Conservation (phyloP, 768 basidiomycete genomes). For the Phanerochaete carnosa region DNA sequence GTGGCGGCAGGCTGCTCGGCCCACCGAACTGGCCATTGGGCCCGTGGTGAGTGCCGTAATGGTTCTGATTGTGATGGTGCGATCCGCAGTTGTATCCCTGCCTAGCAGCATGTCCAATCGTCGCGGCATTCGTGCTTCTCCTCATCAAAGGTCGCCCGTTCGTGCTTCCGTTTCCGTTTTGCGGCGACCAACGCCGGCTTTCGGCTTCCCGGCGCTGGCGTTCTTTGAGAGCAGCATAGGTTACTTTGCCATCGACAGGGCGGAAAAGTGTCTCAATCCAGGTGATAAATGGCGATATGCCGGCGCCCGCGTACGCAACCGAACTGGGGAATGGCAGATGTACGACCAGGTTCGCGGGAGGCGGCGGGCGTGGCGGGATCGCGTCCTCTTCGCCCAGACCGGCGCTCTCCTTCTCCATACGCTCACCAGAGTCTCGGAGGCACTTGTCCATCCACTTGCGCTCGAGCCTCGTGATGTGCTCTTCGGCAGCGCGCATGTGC, state of each 20-base stretch:
- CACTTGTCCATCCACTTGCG: constrained; percentile 56
- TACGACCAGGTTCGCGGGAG: constrained; percentile 66
- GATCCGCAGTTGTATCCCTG: background rate
- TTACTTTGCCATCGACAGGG: constrained; percentile 33
- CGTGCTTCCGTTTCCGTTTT: background rate
- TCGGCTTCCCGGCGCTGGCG: constrained; percentile 8
- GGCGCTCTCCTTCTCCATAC: constrained; percentile 3
- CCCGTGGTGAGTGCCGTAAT: background rate
- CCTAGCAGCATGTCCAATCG: constrained; percentile 3
- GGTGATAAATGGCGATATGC: constrained; percentile 58
- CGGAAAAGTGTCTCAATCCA: constrained; percentile 67
- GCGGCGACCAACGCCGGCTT: background rate
- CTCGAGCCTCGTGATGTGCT: constrained; percentile 67
- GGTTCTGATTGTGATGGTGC: background rate
- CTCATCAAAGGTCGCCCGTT: background rate
- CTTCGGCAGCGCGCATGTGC: constrained; percentile 72
- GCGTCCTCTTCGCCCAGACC: constrained; percentile 17
- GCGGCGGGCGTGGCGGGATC: constrained; percentile 62
- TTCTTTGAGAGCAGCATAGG: constrained; percentile 14
- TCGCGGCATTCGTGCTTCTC: constrained; percentile 13
- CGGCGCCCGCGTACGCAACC: constrained; percentile 47
- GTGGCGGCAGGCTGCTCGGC: constrained; percentile 23
- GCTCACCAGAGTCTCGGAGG: constrained; percentile 22
- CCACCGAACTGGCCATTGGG: constrained; percentile 3
- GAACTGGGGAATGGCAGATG: constrained; percentile 76